These are phyloP conservation scores for Trichosporon faecale DNA, from an alignment of 1,284 basidiomycete genomes.

Conservation along the genomic window DNA sequence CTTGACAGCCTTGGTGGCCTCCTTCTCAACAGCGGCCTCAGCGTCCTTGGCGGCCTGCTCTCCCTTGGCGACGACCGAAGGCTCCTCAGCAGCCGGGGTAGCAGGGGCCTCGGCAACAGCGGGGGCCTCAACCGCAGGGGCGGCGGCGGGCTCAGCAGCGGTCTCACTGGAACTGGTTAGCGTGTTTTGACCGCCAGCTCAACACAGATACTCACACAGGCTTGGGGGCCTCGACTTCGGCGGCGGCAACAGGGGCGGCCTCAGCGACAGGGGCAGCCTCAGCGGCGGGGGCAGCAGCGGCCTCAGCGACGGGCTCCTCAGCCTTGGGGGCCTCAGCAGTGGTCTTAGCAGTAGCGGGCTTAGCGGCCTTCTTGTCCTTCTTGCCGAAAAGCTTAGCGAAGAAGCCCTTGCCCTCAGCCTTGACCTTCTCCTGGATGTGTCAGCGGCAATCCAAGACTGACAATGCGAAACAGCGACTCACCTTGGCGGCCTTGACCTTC, in stretches of 20 bases:
- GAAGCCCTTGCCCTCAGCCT: slow-evolving; percentile 28
- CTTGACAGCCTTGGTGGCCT: slow-evolving; percentile 37
- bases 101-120: slow-evolving; percentile 18
- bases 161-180: slow-evolving; percentile 26
- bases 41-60: slow-evolving; percentile 14
- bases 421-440: slow-evolving; percentile 23
- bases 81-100: slow-evolving; percentile 21
- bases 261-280: slow-evolving; percentile 21
- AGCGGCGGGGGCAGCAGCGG: slow-evolving; percentile 20
- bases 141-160: slow-evolving; percentile 17
- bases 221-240: slow-evolving; percentile 32
- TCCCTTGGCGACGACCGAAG: slow-evolving; percentile 9
- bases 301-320: slow-evolving; percentile 18
- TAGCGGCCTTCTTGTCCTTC: slow-evolving; percentile 25
- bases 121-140: slow-evolving; percentile 21
- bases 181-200: neutral
- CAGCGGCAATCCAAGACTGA: neutral
- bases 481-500: slow-evolving; percentile 34
- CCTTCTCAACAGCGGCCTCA: slow-evolving; percentile 18
- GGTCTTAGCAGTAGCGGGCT: slow-evolving; percentile 11
- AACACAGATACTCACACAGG: slow-evolving; percentile 32
- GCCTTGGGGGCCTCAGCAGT: slow-evolving; percentile 20
- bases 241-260: slow-evolving; percentile 22
- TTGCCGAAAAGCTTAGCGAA: slow-evolving; percentile 27
- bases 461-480: slow-evolving; percentile 16